Evolutionary conservation across 148 eudicot genomes (phyloP).

Genomic region (Vaccinium darrowii): DNA sequence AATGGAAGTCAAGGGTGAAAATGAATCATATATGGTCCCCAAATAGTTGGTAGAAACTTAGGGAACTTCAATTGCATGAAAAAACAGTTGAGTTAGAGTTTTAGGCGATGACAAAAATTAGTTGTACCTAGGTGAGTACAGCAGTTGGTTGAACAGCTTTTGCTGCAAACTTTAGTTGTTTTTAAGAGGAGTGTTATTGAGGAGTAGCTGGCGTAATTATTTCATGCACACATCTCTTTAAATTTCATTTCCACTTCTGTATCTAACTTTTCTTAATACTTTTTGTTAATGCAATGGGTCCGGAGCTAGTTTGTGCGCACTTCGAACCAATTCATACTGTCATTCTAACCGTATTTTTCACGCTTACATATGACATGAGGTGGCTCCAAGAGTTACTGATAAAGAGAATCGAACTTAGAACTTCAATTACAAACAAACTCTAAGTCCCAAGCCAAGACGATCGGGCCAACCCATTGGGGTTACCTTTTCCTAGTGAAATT

Average conservation of each 20-base stretch:
- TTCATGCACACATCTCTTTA: neutral
- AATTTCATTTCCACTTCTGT: neutral
- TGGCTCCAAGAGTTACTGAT: no score
- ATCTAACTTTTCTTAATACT: neutral
- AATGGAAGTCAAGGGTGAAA: neutral
- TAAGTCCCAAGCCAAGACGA: no score
- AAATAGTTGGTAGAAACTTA: neutral
- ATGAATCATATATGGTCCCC: neutral
- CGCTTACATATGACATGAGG: no score
- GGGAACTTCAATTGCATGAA: neutral
- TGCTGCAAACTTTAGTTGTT: neutral
- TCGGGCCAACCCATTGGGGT: no score
- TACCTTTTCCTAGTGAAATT: no score
- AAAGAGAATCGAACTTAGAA: no score
- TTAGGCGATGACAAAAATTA: neutral
- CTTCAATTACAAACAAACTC: no score
- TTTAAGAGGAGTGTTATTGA: neutral
- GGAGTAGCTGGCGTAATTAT: neutral
- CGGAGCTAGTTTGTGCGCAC: no score
- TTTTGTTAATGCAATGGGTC: no score
- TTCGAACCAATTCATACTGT: no score
- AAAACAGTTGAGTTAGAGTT: neutral
- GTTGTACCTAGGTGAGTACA: neutral
- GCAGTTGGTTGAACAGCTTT: neutral
- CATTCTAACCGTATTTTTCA: no score